phyloP scores from a whole-genome alignment of 2,329 filamentous ascomycete genomes.

The Aspergillus luchuensis region DNA sequence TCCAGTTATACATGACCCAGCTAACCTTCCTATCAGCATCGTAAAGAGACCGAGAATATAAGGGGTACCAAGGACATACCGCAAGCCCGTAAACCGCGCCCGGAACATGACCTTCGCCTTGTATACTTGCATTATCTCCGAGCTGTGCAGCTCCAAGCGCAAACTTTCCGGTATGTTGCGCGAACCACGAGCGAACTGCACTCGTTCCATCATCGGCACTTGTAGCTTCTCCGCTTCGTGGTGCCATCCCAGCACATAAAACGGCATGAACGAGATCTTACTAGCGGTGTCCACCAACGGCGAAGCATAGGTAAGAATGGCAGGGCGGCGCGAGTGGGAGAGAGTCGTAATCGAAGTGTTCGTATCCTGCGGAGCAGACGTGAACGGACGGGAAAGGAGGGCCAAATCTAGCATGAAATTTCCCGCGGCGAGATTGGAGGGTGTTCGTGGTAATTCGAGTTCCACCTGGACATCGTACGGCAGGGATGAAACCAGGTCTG shows the following conservation, averaged over 20 bases:
- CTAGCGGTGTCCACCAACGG: constrained; percentile 64
- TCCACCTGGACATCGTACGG: constrained; percentile 80
- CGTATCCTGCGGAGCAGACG: constrained; percentile 29
- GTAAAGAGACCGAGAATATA: neutral
- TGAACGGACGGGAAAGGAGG: constrained; percentile 58
- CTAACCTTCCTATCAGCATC: constrained; percentile 40
- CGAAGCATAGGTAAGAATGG: constrained; percentile 78
- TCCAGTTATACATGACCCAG: constrained; percentile 86
- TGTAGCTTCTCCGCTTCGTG: constrained; percentile 65
- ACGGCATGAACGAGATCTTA: constrained; percentile 65
- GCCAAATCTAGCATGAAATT: constrained; percentile 93
- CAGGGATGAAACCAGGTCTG: constrained; percentile 68
- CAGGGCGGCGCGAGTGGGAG: constrained; percentile 69
- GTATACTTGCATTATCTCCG: constrained; percentile 75
- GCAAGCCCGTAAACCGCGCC: constrained; percentile 73
- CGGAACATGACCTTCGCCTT: constrained; percentile 66
- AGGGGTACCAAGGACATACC: constrained; percentile 39
- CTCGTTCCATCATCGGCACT: constrained; percentile 71
- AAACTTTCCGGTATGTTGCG: constrained; percentile 56
- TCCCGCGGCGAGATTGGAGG: constrained; percentile 71
- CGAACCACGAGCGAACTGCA: constrained; percentile 63
- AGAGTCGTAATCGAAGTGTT: constrained; percentile 49
- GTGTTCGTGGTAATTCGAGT: constrained; percentile 76
- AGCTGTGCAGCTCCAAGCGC: constrained; percentile 70
- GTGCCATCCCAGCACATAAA: constrained; percentile 68